phyloP scores from a whole-genome alignment of 2,329 filamentous ascomycete genomes.

The Penicillium thymicola region DNA sequence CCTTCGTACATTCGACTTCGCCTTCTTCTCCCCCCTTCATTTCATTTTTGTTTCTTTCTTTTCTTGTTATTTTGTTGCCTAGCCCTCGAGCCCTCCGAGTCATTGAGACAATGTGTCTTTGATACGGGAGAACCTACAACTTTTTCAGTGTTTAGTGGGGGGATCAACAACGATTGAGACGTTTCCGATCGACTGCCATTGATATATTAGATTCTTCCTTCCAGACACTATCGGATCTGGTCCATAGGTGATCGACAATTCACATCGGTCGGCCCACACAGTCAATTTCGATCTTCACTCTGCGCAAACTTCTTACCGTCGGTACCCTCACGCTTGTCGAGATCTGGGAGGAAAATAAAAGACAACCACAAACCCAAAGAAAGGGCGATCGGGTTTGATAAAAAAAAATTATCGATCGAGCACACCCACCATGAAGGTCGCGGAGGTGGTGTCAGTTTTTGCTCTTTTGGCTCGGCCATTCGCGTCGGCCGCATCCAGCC shows the following conservation, averaged over 20 bases:
- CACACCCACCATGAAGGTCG: conserved; percentile 21
- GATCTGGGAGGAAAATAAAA: not conserved
- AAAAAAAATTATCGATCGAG: not conserved
- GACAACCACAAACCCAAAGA: not conserved
- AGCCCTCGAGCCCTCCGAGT: not conserved
- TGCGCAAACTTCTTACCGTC: not conserved
- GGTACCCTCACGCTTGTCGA: not conserved
- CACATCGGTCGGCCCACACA: conserved; percentile 5
- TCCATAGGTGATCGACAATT: conserved; percentile 9
- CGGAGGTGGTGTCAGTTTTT: conserved; percentile 20
- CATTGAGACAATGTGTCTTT: conserved; percentile 6
- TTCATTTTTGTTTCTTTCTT: conserved; percentile 5
- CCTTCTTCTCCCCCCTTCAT: not conserved
- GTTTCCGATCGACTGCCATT: not conserved
- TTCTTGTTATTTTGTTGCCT: conserved; percentile 14
- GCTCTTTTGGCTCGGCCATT: conserved; percentile 28
- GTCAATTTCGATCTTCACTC: not conserved
- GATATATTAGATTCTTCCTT: not conserved
- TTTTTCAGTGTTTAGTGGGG: conserved; percentile 12
- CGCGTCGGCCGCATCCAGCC: conserved; percentile 21
- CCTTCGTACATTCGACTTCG: not conserved
- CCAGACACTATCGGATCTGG: not conserved
- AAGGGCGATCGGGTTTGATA: not conserved
- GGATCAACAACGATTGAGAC: conserved; percentile 6
- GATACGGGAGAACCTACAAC: not conserved